Base-by-base conservation (phyloP, 345 rosid genomes). In the Raphanus raphanistrum region DNA sequence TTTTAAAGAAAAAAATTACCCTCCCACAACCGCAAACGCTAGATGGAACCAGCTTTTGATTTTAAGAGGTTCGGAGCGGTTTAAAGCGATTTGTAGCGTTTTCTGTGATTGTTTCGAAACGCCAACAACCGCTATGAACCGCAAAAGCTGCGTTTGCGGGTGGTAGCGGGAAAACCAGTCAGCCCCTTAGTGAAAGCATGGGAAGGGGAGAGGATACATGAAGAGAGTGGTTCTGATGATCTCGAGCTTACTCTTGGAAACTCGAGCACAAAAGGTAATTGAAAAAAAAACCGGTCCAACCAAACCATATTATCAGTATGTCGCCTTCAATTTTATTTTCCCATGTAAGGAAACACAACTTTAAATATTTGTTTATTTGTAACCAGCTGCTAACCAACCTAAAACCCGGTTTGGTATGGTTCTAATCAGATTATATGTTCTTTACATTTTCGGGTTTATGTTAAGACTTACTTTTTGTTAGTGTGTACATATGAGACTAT, bases 151-250 rank as follows among this genome's bases (percentile, higher is more conserved):
- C n/a, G n/a, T n/a, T n/a, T n/a, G n/a, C n/a, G n/a, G n/a, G n/a
- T n/a, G n/a, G n/a, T n/a, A n/a, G n/a, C n/a, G n/a, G n/a, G n/a
- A n/a, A n/a, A n/a, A n/a, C n/a, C n/a, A n/a, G n/a, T n/a, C n/a
- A n/a, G n/a, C n/a, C n/a, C n/a, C n/a, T n/a, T n/a, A 60, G 97
- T 96, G 70, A 96, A 96, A 81, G 90, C 99, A 5, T 96, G 99
- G 98, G 97, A 93, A 89, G 99, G 99, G 61, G 99, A 96, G 85
- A 88, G 93, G 76, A 91, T 95, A 63, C 98, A 93, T 4, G 99
- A 95, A 63, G 99, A 89, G 80, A 86, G 90, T 80, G 90, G 91
- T 68, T 87, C 95, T 4, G 98, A 96, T 85, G 99, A 96, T 85
- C 87, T 96, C 8, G 98, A 91, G 80, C 99, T 96, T 73, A 96